These are phyloP conservation scores for Fusarium drepaniforme DNA, from an alignment of 2,329 filamentous ascomycete species.

Conservation along the genomic window DNA sequence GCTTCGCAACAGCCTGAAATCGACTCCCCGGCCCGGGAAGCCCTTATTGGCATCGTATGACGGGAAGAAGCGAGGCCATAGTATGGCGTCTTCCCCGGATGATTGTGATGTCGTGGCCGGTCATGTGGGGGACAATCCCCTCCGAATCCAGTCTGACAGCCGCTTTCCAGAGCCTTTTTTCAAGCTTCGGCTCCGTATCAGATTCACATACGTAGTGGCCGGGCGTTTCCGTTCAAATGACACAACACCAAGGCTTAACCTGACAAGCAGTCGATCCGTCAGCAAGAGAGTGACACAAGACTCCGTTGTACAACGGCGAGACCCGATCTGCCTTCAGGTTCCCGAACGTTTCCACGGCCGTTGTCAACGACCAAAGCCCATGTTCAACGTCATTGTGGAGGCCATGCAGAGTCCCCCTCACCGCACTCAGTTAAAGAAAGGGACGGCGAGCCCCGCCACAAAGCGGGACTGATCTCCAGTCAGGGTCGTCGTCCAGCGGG, in stretches of 20 bases:
- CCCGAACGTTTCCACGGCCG: background rate
- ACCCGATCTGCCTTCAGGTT: background rate
- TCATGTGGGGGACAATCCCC: conserved; percentile 41
- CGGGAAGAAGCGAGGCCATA: conserved; percentile 32
- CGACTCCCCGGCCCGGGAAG: conserved; percentile 31
- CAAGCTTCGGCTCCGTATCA: conserved; percentile 21
- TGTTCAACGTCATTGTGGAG: conserved; percentile 42
- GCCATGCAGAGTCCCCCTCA: conserved; percentile 18
- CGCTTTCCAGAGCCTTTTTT: conserved; percentile 21
- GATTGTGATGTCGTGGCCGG: conserved; percentile 29
- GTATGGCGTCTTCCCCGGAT: conserved; percentile 28
- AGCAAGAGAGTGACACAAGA: conserved; percentile 1
- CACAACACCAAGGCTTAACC: background rate
- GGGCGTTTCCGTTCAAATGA: conserved; percentile 8
- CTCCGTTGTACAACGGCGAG: conserved; percentile 5
- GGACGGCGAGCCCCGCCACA: conserved; percentile 38
- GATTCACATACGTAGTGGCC: conserved; percentile 16
- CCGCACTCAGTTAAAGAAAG: conserved; percentile 28
- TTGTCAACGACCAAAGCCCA: conserved; percentile 15
- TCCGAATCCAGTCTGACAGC: conserved; percentile 26
- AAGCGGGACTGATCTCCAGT: conserved; percentile 41
- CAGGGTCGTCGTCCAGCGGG: conserved; percentile 30
- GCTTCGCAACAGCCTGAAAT: background rate
- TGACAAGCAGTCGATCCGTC: conserved; percentile 22
- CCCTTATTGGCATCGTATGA: conserved; percentile 41